phyloP scores from a whole-genome alignment of 2,329 filamentous ascomycete species.

The Calonectria ilicicola region DNA sequence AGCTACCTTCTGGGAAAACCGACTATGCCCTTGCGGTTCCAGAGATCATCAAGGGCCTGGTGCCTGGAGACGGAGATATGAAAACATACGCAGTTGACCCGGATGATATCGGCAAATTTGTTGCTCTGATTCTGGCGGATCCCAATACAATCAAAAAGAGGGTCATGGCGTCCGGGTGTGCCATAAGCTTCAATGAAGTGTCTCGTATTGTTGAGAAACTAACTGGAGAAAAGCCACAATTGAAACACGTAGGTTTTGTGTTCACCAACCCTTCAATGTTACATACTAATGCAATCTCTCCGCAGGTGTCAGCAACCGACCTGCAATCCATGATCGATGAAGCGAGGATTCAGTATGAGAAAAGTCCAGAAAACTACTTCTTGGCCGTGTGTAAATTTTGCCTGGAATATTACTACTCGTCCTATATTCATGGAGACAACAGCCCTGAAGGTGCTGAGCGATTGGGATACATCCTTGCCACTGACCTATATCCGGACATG shows the following conservation, averaged over 20 bases:
- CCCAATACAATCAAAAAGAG: neutral
- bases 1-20: neutral
- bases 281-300: neutral
- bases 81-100: neutral
- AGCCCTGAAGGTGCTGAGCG: neutral
- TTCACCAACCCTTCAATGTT: neutral
- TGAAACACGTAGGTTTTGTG: neutral
- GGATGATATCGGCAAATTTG: neutral
- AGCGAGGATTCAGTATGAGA: neutral
- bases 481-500: neutral
- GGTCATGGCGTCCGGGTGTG: neutral
- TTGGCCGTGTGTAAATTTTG: neutral
- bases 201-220: neutral
- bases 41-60: neutral
- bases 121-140: neutral
- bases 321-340: neutral
- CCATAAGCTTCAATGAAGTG: neutral
- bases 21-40: neutral
- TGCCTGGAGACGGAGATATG: neutral
- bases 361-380: neutral
- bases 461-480: neutral
- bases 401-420: neutral
- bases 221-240: neutral
- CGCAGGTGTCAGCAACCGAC: neutral
- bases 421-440: neutral